These are phyloP conservation scores for Quercus variabilis DNA, from an alignment of 306 rosid species.

Conservation along the genomic window DNA sequence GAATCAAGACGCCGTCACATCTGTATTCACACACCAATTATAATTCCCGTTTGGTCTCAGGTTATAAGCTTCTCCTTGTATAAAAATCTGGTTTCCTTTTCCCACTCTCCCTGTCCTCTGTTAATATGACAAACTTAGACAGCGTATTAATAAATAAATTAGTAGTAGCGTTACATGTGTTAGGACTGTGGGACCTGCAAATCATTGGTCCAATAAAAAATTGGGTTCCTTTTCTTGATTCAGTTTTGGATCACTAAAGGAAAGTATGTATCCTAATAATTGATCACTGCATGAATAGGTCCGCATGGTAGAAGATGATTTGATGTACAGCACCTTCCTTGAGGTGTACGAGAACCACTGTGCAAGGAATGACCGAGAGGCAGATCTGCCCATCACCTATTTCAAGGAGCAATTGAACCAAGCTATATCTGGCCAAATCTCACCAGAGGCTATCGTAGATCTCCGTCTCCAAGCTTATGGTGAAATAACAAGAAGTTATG, in stretches of 20 bases:
- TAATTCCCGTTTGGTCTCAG: conserved; percentile 99
- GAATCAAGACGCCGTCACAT: conserved; percentile 99
- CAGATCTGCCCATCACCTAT: conserved; percentile 90
- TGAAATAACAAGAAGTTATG: conserved; percentile 72
- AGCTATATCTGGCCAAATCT: conserved; percentile 88
- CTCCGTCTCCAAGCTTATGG: conserved; percentile 87
- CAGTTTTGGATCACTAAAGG: background rate
- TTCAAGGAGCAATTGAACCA: conserved; percentile 97
- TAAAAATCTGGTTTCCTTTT: background rate
- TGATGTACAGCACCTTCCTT: conserved; percentile 98
- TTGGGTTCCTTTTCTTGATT: conserved; percentile 1
- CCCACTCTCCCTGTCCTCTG: background rate
- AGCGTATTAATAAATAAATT: background rate
- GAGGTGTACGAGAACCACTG: conserved; percentile 99
- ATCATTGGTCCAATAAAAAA: background rate
- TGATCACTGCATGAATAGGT: conserved; percentile 51
- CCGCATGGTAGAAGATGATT: conserved; percentile 99
- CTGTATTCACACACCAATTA: conserved; percentile 90
- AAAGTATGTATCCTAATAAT: background rate
- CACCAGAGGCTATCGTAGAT: conserved; percentile 87
- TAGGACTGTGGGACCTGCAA: background rate
- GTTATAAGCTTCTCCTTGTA: conserved; percentile 32
- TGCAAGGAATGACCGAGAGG: conserved; percentile 92
- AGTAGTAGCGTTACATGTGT: background rate
- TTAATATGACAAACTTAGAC: background rate